Percentiles rank a stretch among this genome's conserved stretches.
These are phyloP conservation scores for Russula ochroleuca DNA, from an alignment of 768 basidiomycete genomes.

Conservation along the genomic window DNA sequence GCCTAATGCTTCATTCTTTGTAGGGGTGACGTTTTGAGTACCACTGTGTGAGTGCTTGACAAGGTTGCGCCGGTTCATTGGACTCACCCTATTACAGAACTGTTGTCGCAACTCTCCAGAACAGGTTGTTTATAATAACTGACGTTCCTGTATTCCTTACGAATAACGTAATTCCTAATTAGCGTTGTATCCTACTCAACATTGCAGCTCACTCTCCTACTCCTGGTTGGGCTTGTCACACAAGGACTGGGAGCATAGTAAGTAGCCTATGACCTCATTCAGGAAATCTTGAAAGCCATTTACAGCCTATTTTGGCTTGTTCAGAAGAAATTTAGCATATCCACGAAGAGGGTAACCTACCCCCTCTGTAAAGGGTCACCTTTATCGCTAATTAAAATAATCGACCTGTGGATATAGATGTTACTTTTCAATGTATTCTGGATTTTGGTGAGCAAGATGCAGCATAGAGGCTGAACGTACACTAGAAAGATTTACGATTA, in stretches of 20 bases:
- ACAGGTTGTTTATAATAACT: constrained; percentile 47
- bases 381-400: background rate
- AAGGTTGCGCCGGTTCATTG: background rate
- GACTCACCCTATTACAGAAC: constrained; percentile 41
- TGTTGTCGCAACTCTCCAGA: constrained; percentile 67
- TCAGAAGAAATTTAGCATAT: constrained; percentile 57
- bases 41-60: constrained; percentile 53
- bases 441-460: constrained; percentile 49
- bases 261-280: constrained; percentile 27
- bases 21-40: constrained; percentile 74
- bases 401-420: constrained; percentile 47
- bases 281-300: background rate
- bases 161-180: background rate
- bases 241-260: constrained; percentile 70
- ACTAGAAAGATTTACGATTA: constrained; percentile 27
- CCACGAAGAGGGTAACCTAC: constrained; percentile 55
- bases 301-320: constrained; percentile 61
- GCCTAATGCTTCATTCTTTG: background rate
- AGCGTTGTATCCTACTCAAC: constrained; percentile 72
- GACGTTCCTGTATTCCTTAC: background rate
- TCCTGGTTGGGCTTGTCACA: constrained; percentile 61
- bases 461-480: background rate
- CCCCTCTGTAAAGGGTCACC: background rate
- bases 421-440: constrained; percentile 65
- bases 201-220: constrained; percentile 59